A percentile compares a stretch with the other conserved stretches of the same genome.
Evolutionary conservation across 2,329 filamentous ascomycete genomes (phyloP).

Genomic region (Rhynchosporium agropyri): DNA sequence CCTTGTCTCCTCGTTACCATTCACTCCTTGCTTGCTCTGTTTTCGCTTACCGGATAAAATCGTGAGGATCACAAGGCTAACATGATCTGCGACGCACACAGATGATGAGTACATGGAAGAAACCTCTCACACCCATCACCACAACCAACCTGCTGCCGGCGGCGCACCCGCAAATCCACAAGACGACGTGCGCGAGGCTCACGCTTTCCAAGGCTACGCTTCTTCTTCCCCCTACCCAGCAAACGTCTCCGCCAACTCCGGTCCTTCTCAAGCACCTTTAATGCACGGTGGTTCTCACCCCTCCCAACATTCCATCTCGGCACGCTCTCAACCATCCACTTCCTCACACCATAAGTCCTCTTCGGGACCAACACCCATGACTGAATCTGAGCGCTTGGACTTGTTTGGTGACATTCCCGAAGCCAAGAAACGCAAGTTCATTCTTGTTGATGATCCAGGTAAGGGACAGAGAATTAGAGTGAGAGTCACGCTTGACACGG

Average conservation of each 20-base stretch:
- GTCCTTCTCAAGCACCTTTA: conserved; percentile 63
- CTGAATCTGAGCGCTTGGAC: conserved; percentile 59
- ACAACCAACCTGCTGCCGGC: conserved; percentile 61
- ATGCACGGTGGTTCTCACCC: conserved; percentile 49
- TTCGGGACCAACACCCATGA: conserved; percentile 40
- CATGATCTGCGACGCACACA: conserved; percentile 42
- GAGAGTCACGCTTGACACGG: conserved; percentile 87
- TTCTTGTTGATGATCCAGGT: conserved; percentile 88
- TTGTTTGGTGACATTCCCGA: conserved; percentile 89
- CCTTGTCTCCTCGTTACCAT: conserved; percentile 25
- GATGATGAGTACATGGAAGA: conserved; percentile 64
- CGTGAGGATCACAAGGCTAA: conserved; percentile 38
- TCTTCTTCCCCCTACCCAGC: conserved; percentile 60
- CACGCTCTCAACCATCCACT: conserved; percentile 24
- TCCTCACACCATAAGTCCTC: conserved; percentile 32
- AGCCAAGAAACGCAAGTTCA: conserved; percentile 92
- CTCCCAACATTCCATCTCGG: conserved; percentile 46
- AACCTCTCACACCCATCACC: conserved; percentile 63
- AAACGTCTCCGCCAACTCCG: conserved; percentile 56
- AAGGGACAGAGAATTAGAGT: conserved; percentile 82
- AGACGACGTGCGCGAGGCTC: conserved; percentile 71
- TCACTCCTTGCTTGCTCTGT: conserved; percentile 19
- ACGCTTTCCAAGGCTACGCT: conserved; percentile 71
- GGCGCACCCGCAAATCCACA: conserved; percentile 52
- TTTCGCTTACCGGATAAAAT: conserved; percentile 38